Conservation (phyloP, 2,329 filamentous ascomycete genomes). For the Scolecobasidium constrictum region DNA sequence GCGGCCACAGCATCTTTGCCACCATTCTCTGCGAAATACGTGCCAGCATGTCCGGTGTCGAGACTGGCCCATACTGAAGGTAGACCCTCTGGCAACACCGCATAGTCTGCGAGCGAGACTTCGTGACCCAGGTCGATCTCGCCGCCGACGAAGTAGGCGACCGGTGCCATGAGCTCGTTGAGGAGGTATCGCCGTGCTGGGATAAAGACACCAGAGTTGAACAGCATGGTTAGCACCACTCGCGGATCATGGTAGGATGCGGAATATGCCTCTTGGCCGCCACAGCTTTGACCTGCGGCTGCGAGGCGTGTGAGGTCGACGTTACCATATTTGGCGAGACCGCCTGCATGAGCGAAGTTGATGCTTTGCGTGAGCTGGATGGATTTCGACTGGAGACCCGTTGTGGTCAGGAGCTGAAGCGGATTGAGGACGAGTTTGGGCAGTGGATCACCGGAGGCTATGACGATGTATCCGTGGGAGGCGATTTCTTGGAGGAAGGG, state of each 20-base stretch:
- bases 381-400: constrained; percentile 5
- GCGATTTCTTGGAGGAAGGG: constrained; percentile 9
- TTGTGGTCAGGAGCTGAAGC: background rate
- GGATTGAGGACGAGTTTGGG: background rate
- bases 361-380: constrained; percentile 7
- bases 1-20: constrained; percentile 10
- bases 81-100: constrained; percentile 2
- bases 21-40: constrained; percentile 5
- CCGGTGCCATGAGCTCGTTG: constrained; percentile 8
- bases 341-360: constrained; percentile 2
- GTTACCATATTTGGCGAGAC: constrained; percentile 4
- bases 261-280: constrained; percentile 9
- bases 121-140: constrained; percentile 7
- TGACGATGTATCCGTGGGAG: constrained; percentile 9
- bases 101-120: constrained; percentile 7
- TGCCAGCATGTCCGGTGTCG: constrained; percentile 9
- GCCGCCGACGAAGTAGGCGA: constrained; percentile 9
- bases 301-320: constrained; percentile 7
- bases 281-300: constrained; percentile 9
- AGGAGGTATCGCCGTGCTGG: constrained; percentile 6
- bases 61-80: constrained; percentile 6
- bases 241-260: constrained; percentile 4
- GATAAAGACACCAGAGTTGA: constrained; percentile 7
- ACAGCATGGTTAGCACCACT: constrained; percentile 9
- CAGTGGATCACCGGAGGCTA: constrained; percentile 7